Base-by-base conservation (phyloP, 78 protist species). In the Dictyostelium brefeldianum region DNA sequence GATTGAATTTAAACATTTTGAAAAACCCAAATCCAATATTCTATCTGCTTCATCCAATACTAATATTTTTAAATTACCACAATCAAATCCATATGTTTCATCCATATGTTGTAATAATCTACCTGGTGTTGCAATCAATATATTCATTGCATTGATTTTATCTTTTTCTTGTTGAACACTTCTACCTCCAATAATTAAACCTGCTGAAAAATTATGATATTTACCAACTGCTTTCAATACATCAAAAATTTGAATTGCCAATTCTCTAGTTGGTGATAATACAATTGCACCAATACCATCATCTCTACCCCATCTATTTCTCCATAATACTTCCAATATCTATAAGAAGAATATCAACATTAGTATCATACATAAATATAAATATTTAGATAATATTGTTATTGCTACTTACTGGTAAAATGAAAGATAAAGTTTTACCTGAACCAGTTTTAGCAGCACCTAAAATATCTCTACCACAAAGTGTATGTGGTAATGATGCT, bases 111-210 rank as follows among this genome's bases (percentile, higher is more conserved):
- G 99, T 71, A 98, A 83, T 41, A 99, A 79, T 5, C 99, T 69
- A 12, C 99, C 99, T 1, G 99, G 99, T 18, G 99, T 99, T 57
- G 96, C 94, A 18, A 99, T 96, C 59, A 99, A 85, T 18, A 99
- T 94, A 82, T 96, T 98, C 98, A 97, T 97, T 15, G 56, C 10
- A 3, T 25, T 11, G 50, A 98, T 89, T 10, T 27, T 25, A 3
- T 81, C 91, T n/a, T n/a, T 75, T 54, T 95, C 97, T 15, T 78
- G 78, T 27, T 51, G 74, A 47, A 89, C 78, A 29, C 95, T 94
- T 81, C 95, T 97, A 22, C 99, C 99, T 4, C 99, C 99, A 73
- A 97, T 98, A 41, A 99, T 48, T 18, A 98, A 83, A 6, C 99
- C 99, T 0, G 98, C 98, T 5, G 98, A 83, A 22, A 98, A 69